Base-by-base conservation (phyloP, 345 rosid species). In the Punica granatum region DNA sequence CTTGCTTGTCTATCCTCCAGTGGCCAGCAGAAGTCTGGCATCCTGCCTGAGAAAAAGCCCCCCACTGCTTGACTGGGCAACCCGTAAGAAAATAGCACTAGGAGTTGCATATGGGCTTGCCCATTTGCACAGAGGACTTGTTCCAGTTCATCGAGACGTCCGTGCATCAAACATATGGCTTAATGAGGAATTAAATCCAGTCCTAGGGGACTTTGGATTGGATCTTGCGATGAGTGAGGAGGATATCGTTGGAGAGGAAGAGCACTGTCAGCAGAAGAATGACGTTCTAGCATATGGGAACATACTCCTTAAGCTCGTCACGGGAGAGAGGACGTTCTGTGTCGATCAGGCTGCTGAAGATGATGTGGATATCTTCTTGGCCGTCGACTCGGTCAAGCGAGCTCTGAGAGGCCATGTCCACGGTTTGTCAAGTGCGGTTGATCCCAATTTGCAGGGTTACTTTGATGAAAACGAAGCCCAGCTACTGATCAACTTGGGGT, bases 1-100 rank as follows among this genome's bases (percentile, higher is more conserved):
- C 9, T 43, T 60, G 58, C 43, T 69, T 15, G 72, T 69, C 21
- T 69, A 69, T 54, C 72, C 72, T 14, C 25, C 31, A 12, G 23
- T 60, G 72, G 34, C 19, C 25, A 32, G 34, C 14, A 11, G 23
- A 0, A 54, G 48, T 44, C 49, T 26, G 1, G 63, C 44, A 0
- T 26, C 26, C 11, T 6, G 25, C 23, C 46, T 25, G 19, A 54
- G 48, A 6, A 13, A 23, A 28, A 53, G 31, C 19, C 62, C 25
- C 58, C 28, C 30, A 25, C 13, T 51, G 26, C 58, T 51, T 11
- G 46, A 53, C n/a, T 34, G 61, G 49, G 58, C 34, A 1, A 4
- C 31, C 14, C 49, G 8, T 49, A 65, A 43, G 37, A 32, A 23
- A 16, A 43, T 30, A 65, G 37, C 67, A 11, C 26, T 65, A 34